These are phyloP conservation scores for Aspergillus affinis DNA, from an alignment of 495 filamentous ascomycete genomes.

Conservation along the genomic window DNA sequence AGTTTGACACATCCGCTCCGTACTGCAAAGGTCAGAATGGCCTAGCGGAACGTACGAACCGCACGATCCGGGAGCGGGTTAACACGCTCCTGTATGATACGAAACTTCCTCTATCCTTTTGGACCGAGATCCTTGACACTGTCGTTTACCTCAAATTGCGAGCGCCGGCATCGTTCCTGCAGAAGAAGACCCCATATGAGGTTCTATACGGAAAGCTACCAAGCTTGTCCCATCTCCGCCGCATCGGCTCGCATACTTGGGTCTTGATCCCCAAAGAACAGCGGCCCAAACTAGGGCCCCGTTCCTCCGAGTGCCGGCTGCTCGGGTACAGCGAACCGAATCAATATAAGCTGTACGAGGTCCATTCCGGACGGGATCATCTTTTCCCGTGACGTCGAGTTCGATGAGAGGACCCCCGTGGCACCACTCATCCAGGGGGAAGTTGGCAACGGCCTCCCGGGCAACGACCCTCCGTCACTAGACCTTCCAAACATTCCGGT, in stretches of 20 bases:
- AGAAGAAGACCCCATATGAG: conserved; percentile 4
- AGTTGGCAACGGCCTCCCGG: conserved; percentile 3
- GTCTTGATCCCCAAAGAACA: conserved; percentile 3
- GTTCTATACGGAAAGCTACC: neutral
- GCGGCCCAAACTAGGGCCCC: neutral
- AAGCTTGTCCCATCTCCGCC: conserved; percentile 3
- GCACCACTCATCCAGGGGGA: conserved; percentile 6
- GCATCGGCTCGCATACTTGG: conserved; percentile 1
- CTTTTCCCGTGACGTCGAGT: conserved; percentile 6
- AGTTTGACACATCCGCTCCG: conserved; percentile 5
- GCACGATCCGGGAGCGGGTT: neutral
- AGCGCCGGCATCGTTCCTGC: conserved; percentile 1
- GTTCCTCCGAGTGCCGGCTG: conserved; percentile 2
- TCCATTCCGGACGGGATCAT: conserved; percentile 5
- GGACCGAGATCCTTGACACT: conserved; percentile 1
- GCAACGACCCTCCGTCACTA: conserved; percentile 7
- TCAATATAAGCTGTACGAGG: conserved; percentile 6
- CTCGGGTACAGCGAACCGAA: conserved; percentile 6
- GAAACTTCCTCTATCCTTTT: conserved; percentile 1
- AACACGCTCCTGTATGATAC: conserved; percentile 2
- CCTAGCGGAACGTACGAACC: conserved; percentile 1
- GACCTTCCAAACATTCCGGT: neutral
- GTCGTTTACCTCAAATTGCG: conserved; percentile 2
- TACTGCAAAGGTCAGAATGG: conserved; percentile 5
- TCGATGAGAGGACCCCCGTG: conserved; percentile 5